Percentiles rank a stretch among this genome's conserved stretches.
phyloP scores from a whole-genome alignment of 2,329 filamentous ascomycete species.

The Aureobasidium melanogenum region DNA sequence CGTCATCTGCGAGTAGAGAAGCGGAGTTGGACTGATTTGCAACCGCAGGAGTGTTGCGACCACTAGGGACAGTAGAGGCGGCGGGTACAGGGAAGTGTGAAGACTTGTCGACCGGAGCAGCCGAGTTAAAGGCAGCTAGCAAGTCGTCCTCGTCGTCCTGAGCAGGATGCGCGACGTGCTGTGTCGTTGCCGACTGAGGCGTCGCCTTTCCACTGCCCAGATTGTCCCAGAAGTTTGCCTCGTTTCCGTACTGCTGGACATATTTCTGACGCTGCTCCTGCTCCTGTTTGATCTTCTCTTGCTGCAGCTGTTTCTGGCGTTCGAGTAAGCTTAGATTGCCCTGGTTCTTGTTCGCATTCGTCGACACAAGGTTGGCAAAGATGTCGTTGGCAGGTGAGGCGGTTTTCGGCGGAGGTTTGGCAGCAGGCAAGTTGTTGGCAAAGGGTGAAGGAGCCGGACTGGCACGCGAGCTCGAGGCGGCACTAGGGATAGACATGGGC shows the following conservation, averaged over 20 bases:
- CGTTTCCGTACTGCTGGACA: slow-evolving; percentile 65
- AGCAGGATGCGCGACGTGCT: slow-evolving; percentile 10
- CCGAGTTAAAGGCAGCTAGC: slow-evolving; percentile 52
- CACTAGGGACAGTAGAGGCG: slow-evolving; percentile 27
- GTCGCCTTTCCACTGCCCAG: slow-evolving; percentile 50
- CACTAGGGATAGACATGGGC: slow-evolving; percentile 16
- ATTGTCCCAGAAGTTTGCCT: slow-evolving; percentile 66
- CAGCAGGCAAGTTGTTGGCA: slow-evolving; percentile 31
- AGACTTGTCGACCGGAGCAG: slow-evolving; percentile 50
- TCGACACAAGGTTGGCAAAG: slow-evolving; percentile 67
- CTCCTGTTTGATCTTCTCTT: slow-evolving; percentile 70
- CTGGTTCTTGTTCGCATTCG: slow-evolving; percentile 50
- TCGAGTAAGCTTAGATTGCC: slow-evolving; percentile 63
- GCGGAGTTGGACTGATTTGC: background rate
- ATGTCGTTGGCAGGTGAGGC: slow-evolving; percentile 52
- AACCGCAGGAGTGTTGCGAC: slow-evolving; percentile 30
- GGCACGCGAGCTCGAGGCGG: slow-evolving; percentile 25
- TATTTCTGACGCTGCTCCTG: slow-evolving; percentile 62
- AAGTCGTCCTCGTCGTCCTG: slow-evolving; percentile 46
- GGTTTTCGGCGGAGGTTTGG: slow-evolving; percentile 43
- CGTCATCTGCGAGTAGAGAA: slow-evolving; percentile 43
- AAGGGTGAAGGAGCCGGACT: slow-evolving; percentile 32
- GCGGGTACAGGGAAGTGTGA: slow-evolving; percentile 47
- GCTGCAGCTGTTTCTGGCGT: slow-evolving; percentile 60
- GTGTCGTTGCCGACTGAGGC: slow-evolving; percentile 26